Evolutionary conservation across 441 rosid genomes (phyloP), one percentile per base, ranked within the genome.

Genomic region (Flueggea neowawraea): DNA sequence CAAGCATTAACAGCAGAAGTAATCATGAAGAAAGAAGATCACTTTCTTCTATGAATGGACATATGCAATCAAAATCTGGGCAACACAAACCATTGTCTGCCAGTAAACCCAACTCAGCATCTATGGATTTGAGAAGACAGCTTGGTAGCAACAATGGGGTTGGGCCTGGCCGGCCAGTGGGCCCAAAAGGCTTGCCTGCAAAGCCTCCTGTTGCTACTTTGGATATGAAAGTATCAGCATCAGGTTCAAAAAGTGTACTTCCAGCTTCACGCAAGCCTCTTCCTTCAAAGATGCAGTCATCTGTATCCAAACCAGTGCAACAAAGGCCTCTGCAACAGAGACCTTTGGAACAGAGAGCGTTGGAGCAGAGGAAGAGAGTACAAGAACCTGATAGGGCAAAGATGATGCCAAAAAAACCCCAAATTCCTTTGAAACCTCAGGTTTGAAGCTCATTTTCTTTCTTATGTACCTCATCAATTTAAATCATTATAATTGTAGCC

Each of bases 81-180:
- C 14, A 72, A 45, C 33, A 74, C 54, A 82, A 73, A 75, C 52
- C 87, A 62, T 59, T 80, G 63, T 73, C 86, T 62, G 60, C 74
- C 8, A 55, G 54, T 59, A 79, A 69, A 60, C 71, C 81, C 15
- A 74, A 54, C 55, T 56, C 63, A 17, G 53, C 55, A 16, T 41
- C 78, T n/a, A 5, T 64, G 61, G 82, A 87, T 61, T 58, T 78
- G 33, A 79, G 78, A 75, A 87, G 62, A 77, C 97, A 78, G 75
- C 66, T 67, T 57, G 68, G 77, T 70, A 83, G 67, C 70, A 81
- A 69, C 62, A 85, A 69, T 75, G 88, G 86, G 33, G 69, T 58
- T 17, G 91, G 90, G 59, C 89, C 91, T 64, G 84, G 88, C 22
- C 80, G 88, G 84, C 85, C 90, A 55, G 65, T 60, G 4, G 72